Evolutionary conservation across 345 rosid species (phyloP).

Genomic region (Fremontodendron californicum): DNA sequence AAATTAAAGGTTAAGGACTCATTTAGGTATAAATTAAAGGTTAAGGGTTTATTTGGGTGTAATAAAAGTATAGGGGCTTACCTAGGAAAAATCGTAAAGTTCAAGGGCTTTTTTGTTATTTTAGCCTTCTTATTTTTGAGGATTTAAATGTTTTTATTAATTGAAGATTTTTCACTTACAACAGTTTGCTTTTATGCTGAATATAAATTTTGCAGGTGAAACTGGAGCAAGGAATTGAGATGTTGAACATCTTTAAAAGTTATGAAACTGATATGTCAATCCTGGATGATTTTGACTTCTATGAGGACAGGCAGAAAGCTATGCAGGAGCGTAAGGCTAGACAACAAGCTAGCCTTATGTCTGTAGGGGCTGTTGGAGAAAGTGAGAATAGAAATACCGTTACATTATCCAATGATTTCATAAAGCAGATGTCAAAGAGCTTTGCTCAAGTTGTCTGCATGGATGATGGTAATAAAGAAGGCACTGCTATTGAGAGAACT

Average conservation of each 20-base stretch:
- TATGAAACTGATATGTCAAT: conserved; percentile 69
- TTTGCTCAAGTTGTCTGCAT: conserved; percentile 67
- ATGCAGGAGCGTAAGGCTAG: conserved; percentile 77
- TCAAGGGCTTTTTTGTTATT: background rate
- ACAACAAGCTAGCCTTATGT: conserved; percentile 52
- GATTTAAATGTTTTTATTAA: background rate
- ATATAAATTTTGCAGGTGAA: conserved; percentile 58
- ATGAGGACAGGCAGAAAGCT: conserved; percentile 77
- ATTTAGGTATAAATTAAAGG: background rate
- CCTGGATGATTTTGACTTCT: conserved; percentile 83
- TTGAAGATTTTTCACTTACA: background rate
- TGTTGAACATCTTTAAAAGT: conserved; percentile 67
- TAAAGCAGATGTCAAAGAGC: conserved; percentile 80
- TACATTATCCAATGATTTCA: conserved; percentile 43
- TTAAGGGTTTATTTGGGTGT: background rate
- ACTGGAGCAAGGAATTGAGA: conserved; percentile 76
- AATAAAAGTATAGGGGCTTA: background rate
- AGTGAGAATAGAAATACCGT: conserved; percentile 46
- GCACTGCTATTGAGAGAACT: conserved; percentile 24
- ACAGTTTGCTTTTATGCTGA: background rate
- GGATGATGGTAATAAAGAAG: conserved; percentile 57
- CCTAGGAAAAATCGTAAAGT: background rate
- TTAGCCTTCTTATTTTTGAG: background rate
- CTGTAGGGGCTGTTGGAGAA: conserved; percentile 48
- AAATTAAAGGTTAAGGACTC: too few relatives aligned